Base-by-base conservation (phyloP, 176 grass and related monocot genomes). In the Guadua angustifolia region DNA sequence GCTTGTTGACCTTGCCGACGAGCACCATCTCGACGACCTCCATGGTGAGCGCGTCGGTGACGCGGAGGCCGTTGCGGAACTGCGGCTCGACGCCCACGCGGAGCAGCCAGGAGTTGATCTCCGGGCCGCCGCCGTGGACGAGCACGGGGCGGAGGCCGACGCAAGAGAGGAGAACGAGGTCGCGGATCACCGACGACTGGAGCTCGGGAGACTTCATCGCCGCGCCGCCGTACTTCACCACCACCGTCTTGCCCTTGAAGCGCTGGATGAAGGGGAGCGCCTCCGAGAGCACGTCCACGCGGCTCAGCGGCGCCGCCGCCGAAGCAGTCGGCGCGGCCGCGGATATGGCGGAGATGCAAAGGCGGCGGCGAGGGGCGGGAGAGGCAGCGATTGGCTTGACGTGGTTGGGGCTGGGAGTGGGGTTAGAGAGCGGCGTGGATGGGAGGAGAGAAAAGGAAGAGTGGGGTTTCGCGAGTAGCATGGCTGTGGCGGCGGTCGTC, bases 1-100 rank as follows among this genome's bases (percentile, higher is more conserved):
- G 46, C 71, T 92, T 92, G 86, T 95, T 95, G 49, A 92, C 90
- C 75, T 95, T 90, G 38, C 90, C 85, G 65, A 88, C 88, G 56
- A 94, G 93, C 70, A 94, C 90, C 93, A 90, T 94, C 85, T 88
- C 82, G 46, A 92, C 90, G 56, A 92, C 90, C 90, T 92, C 93
- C 90, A 88, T 92, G 69, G 88, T 84, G 71, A 90, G 75, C 69
- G 82, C 86, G 69, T 92, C 75, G 36, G 88, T 95, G 75, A 95
- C 83, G 66, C 88, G 93, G 76, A 92, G 86, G 35, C 90, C 85
- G 82, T 92, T 78, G 70, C 65, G 88, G 88, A 92, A 95, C 90
- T 88, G 85, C 74, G 83, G 85, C 82, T 92, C 71, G 70, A 84
- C 75, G 79, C 79, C 82, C 52, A 90, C 82, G 80, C 85, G 75